Conservation (phyloP, 2,329 filamentous ascomycete genomes). For the Botrytis deweyae region DNA sequence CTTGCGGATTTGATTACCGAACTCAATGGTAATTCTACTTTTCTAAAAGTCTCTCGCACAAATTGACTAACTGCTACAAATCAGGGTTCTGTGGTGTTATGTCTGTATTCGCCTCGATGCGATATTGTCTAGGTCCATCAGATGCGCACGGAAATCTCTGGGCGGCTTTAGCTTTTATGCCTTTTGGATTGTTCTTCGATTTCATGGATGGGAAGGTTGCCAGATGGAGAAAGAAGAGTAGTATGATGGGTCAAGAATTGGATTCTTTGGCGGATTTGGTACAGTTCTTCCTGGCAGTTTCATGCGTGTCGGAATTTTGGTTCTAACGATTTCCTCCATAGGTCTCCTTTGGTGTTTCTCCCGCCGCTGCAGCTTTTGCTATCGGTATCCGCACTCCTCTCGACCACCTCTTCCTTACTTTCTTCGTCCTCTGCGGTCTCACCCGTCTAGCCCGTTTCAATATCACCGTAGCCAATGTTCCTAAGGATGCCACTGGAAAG, state of each 20-base stretch:
- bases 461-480: constrained; percentile 84
- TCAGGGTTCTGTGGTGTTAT: constrained; percentile 83
- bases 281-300: constrained; percentile 35
- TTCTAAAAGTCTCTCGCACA: constrained; percentile 23
- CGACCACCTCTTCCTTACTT: constrained; percentile 76
- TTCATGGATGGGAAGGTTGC: constrained; percentile 97
- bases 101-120: constrained; percentile 92
- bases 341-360: constrained; percentile 94
- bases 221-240: constrained; percentile 94
- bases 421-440: constrained; percentile 93
- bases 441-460: constrained; percentile 96
- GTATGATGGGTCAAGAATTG: constrained; percentile 95
- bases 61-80: background rate
- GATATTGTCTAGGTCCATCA: constrained; percentile 79
- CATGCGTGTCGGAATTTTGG: background rate
- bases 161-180: constrained; percentile 81
- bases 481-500: constrained; percentile 90
- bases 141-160: constrained; percentile 69
- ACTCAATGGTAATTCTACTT: constrained; percentile 61
- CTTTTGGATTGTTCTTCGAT: constrained; percentile 94
- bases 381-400: constrained; percentile 80
- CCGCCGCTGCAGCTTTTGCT: constrained; percentile 82
- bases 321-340: constrained; percentile 41
- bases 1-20: constrained; percentile 82
- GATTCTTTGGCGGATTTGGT: constrained; percentile 95